Conservation (phyloP, 805 yeast species). For the Candida berthetii region DNA sequence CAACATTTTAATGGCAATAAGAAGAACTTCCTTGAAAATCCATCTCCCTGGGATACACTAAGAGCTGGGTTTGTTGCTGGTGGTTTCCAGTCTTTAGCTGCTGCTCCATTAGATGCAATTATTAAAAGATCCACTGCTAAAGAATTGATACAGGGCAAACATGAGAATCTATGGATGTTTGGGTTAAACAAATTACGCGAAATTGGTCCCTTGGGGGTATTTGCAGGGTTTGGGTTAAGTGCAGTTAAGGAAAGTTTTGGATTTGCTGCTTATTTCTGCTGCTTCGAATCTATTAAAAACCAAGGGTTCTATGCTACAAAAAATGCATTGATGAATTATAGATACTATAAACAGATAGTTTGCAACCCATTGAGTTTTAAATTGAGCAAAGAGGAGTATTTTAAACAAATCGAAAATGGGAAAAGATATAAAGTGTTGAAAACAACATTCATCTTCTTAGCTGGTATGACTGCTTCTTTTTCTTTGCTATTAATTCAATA, state of each 20-base stretch:
- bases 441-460: slow-evolving; percentile 66
- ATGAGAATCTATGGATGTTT: slow-evolving; percentile 73
- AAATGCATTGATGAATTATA: slow-evolving; percentile 35
- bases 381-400: slow-evolving; percentile 14
- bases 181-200: slow-evolving; percentile 62
- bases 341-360: slow-evolving; percentile 30
- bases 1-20: slow-evolving; percentile 25
- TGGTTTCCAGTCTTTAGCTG: slow-evolving; percentile 78
- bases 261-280: slow-evolving; percentile 77
- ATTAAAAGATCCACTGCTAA: slow-evolving; percentile 74
- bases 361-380: slow-evolving; percentile 17
- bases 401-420: slow-evolving; percentile 19
- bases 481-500: slow-evolving; percentile 73
- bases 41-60: slow-evolving; percentile 47
- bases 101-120: slow-evolving; percentile 91
- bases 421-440: slow-evolving; percentile 40
- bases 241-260: slow-evolving; percentile 74
- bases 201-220: slow-evolving; percentile 78
- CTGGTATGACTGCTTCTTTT: slow-evolving; percentile 85
- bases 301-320: slow-evolving; percentile 48
- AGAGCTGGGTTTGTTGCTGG: slow-evolving; percentile 86
- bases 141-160: slow-evolving; percentile 62
- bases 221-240: slow-evolving; percentile 83
- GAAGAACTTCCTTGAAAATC: slow-evolving; percentile 14
- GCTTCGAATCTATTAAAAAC: slow-evolving; percentile 76